Conservation (phyloP, 352 stramenopile genomes). For the Phytopythium ostracodes region DNA sequence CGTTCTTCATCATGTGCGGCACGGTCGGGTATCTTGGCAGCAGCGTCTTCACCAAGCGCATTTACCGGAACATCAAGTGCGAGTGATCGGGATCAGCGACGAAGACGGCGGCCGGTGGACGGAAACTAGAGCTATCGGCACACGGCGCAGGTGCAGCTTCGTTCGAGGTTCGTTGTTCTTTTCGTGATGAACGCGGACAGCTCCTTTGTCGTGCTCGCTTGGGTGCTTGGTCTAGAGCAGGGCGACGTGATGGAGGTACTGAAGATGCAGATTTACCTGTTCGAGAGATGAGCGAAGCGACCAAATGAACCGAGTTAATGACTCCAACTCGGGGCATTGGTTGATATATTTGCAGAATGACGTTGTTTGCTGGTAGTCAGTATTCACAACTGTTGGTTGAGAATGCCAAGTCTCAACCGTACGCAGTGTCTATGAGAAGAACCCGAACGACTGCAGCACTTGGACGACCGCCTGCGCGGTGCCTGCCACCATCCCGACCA, state of each 20-base stretch:
- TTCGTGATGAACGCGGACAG: background rate
- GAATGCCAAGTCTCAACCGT: too few species aligned
- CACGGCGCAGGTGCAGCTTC: background rate
- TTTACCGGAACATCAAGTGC: constrained; percentile 96
- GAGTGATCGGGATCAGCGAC: constrained; percentile 57
- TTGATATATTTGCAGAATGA: constrained; percentile 4
- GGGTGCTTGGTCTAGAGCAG: background rate
- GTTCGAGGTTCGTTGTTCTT: background rate
- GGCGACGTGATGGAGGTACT: background rate
- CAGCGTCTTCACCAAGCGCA: constrained; percentile 92
- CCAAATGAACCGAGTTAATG: background rate
- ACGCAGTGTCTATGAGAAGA: background rate
- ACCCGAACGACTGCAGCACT: constrained; percentile 21
- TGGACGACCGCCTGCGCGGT: constrained; percentile 51
- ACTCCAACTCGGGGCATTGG: background rate
- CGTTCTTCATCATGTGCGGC: constrained; percentile 92
- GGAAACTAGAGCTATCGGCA: background rate
- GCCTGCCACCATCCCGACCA: constrained; percentile 63
- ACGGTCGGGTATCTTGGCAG: constrained; percentile 90
- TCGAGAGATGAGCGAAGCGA: background rate
- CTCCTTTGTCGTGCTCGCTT: background rate
- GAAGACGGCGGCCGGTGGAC: background rate
- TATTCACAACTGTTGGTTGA: background rate
- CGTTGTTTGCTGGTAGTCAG: background rate
- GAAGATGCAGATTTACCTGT: background rate